Evolutionary conservation across 2,329 filamentous ascomycete genomes (phyloP).

Genomic region (Pseudogymnoascus pannorum): DNA sequence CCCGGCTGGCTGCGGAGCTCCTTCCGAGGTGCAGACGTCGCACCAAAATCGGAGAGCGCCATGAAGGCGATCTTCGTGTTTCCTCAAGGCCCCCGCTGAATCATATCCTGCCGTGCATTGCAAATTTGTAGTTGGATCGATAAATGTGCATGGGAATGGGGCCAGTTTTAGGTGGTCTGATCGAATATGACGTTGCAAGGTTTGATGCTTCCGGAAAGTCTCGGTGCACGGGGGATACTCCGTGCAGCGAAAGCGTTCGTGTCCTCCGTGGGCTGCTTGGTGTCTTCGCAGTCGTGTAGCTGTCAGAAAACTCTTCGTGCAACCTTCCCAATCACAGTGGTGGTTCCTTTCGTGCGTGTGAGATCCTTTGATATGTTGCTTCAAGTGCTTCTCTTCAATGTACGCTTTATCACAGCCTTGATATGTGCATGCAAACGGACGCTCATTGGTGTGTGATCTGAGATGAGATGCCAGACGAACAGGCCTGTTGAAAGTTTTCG

Average conservation of each 20-base stretch:
- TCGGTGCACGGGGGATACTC: slow-evolving; percentile 64
- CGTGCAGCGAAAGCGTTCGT: slow-evolving; percentile 67
- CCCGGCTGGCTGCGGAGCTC: slow-evolving; percentile 38
- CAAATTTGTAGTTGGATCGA: slow-evolving; percentile 43
- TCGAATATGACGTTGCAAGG: slow-evolving; percentile 74
- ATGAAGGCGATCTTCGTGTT: slow-evolving; percentile 66
- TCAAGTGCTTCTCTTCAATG: slow-evolving; percentile 76
- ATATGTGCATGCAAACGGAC: slow-evolving; percentile 67
- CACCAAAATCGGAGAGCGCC: slow-evolving; percentile 67
- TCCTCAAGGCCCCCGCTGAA: slow-evolving; percentile 60
- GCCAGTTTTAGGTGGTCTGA: slow-evolving; percentile 65
- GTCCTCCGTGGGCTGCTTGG: slow-evolving; percentile 67
- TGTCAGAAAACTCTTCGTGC: slow-evolving; percentile 75
- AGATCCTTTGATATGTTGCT: slow-evolving; percentile 75
- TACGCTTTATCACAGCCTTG: slow-evolving; percentile 75
- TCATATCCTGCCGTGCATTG: slow-evolving; percentile 66
- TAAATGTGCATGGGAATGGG: slow-evolving; percentile 61
- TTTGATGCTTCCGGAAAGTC: slow-evolving; percentile 81
- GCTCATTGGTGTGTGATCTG: slow-evolving; percentile 77
- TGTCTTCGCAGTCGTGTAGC: slow-evolving; percentile 72
- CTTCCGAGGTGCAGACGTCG: slow-evolving; percentile 54
- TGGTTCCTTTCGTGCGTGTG: slow-evolving; percentile 67
- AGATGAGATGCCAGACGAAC: slow-evolving; percentile 73
- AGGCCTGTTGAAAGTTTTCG: slow-evolving; percentile 81
- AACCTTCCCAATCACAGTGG: slow-evolving; percentile 63